Evolutionary conservation across 1,139 yeast genomes (phyloP), one percentile per base, ranked within the genome.

Genomic region (Pichia sp.): DNA sequence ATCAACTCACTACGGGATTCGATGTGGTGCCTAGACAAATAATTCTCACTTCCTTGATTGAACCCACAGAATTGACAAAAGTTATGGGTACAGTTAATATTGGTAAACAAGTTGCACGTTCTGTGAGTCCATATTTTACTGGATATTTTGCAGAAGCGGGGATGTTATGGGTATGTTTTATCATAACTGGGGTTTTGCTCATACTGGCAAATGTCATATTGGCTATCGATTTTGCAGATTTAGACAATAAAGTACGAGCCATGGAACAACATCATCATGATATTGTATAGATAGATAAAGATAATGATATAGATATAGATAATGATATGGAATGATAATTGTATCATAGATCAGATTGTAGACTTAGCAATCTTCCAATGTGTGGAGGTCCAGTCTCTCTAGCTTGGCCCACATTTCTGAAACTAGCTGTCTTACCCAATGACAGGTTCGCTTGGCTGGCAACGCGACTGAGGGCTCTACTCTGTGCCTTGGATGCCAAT

Each of bases 21-120:
- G 96, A 87, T 54, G 95, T 86, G 21, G 93, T 86, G 2, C 95
- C 96, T 7, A 69, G 96, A 36, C 95, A 86, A 56, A 74, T 86
- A 5, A 63, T 87, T 29, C 59, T 86, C 27, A 76, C 94, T 0
- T 71, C 84, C 3, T 64, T 85, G 15, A 76, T 87, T 36, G 67
- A 71, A 10, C 42, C 54, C 15, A 59, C 65, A 11, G 93, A 84
- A 39, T 62, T 87, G 31, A 77, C 94, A 5, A 72, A 69, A 48
- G 91, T 82, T 3, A 72, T 87, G 78, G 96, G 95, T 2, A 65
- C 82, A 3, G 94, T 86, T 5, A 86, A 86, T 51, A 78, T 86
- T 26, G 87, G 83, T 19, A 86, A 86, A 56, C 87, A 95, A 2
- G 67, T 83, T 47, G 93, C 94, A 0, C 66, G 94, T 41, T 77